A percentile compares a stretch with the other conserved stretches of the same genome.
phyloP scores from a whole-genome alignment of 1,284 basidiomycete species.

The Afroboletus lepidellus region DNA sequence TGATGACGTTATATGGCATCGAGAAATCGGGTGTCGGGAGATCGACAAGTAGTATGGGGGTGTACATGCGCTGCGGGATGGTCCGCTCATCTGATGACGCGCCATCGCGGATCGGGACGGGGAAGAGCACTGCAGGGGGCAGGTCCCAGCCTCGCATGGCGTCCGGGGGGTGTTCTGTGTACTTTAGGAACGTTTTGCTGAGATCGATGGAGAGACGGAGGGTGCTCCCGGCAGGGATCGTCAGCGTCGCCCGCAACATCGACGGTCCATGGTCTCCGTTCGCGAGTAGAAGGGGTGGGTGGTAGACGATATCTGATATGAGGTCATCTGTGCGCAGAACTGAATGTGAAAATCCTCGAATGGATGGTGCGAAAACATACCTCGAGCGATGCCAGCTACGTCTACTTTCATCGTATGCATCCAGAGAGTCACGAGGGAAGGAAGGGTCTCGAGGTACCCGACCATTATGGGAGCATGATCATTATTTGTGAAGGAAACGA shows the following conservation, averaged over 20 bases:
- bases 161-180: slow-evolving; percentile 95
- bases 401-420: slow-evolving; percentile 72
- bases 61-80: slow-evolving; percentile 59
- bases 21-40: slow-evolving; percentile 97
- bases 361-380: slow-evolving; percentile 36
- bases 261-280: slow-evolving; percentile 26
- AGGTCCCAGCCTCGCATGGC: slow-evolving; percentile 94
- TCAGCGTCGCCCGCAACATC: slow-evolving; percentile 65
- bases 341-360: background rate
- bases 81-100: background rate
- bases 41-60: slow-evolving; percentile 80
- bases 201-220: slow-evolving; percentile 74
- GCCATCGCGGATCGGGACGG: slow-evolving; percentile 31
- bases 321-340: slow-evolving; percentile 14
- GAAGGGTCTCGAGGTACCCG: slow-evolving; percentile 88
- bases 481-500: slow-evolving; percentile 70
- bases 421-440: slow-evolving; percentile 90
- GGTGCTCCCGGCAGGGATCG: slow-evolving; percentile 64
- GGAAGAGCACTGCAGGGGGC: slow-evolving; percentile 75
- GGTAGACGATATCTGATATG: slow-evolving; percentile 59
- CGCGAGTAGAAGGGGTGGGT: slow-evolving; percentile 69
- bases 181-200: slow-evolving; percentile 84
- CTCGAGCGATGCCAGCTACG: slow-evolving; percentile 40
- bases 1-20: slow-evolving; percentile 99
- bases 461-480: slow-evolving; percentile 46